Evolutionary conservation across 768 basidiomycete species (phyloP).

Genomic region (Naganishia randhawae): DNA sequence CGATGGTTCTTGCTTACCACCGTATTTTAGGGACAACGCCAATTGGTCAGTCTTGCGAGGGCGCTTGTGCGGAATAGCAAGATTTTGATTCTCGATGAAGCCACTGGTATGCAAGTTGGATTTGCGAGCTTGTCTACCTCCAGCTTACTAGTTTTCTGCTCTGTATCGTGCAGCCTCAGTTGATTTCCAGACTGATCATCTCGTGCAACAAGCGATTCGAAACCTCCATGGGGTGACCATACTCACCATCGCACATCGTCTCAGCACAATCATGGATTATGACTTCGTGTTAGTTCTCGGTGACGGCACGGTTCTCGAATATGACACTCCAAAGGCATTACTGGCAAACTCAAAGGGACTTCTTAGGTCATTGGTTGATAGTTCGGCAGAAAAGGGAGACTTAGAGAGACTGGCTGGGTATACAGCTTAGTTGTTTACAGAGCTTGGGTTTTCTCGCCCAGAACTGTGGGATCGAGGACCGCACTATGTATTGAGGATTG

Average conservation of each 20-base stretch:
- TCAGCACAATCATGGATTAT: slow-evolving; percentile 60
- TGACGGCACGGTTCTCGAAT: slow-evolving; percentile 69
- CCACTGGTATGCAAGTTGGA: slow-evolving; percentile 6
- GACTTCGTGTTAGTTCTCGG: slow-evolving; percentile 64
- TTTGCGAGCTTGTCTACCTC: no score
- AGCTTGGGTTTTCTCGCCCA: neutral
- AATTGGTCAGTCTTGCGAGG: slow-evolving; percentile 61
- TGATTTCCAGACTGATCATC: slow-evolving; percentile 60
- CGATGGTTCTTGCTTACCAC: neutral
- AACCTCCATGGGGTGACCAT: slow-evolving; percentile 56
- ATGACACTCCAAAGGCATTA: slow-evolving; percentile 63
- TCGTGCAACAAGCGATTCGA: slow-evolving; percentile 61
- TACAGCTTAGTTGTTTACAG: neutral
- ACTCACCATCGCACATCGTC: slow-evolving; percentile 61
- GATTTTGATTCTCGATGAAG: slow-evolving; percentile 61
- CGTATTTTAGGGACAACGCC: slow-evolving; percentile 59
- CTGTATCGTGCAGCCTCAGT: slow-evolving; percentile 40
- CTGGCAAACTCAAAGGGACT: slow-evolving; percentile 59
- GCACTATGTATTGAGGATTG: no score
- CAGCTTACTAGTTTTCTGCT: no score
- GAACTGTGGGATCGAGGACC: no score
- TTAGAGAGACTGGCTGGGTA: slow-evolving; percentile 17
- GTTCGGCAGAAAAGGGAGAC: slow-evolving; percentile 23
- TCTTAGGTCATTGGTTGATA: slow-evolving; percentile 61
- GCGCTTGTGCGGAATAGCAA: slow-evolving; percentile 62